Base-by-base conservation (phyloP, 352 stramenopile species). In the Pythium volutum region DNA sequence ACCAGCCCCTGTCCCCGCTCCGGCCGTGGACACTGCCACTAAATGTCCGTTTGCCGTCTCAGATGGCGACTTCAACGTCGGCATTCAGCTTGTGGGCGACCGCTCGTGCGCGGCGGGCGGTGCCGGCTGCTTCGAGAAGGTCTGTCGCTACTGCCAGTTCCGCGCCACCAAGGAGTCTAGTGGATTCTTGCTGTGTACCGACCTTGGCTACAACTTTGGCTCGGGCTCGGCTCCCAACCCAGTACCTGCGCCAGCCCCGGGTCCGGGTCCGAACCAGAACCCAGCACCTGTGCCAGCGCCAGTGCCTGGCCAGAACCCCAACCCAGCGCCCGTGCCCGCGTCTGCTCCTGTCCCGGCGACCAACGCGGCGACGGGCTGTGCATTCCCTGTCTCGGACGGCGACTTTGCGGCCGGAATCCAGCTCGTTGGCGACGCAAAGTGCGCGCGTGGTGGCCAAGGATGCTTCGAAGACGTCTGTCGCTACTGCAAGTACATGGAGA, bases 71-170 rank as follows among this genome's bases (percentile, higher is more conserved):
- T 46, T n/a, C 15, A 26, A 25, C 7, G 55, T 36, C 5, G 55
- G 48, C 12, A 59, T 67, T 26, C 51, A 55, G 22, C 31, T 55
- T 22, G 55, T 77, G 10, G 73, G 59, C 5, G 72, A 83, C 47
- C 26, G 33, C 1, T 60, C 43, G 16, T 74, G 62, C 39, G 31
- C 38, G 2, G 31, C 56, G 33, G 62, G 62, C 25, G 58, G 67
- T 10, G 31, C 55, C 18, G 58, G 64, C n/a, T 74, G 67, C 62
- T 66, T 55, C 48, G 38, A 46, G 18, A 39, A 59, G 1, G 20
- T 56, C 2, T 74, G 67, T 15, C 57, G 63, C 2, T 57, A 38
- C 33, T 57, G 50, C 34, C n/a, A 57, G 22, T 48, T 48, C 50
- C 55, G 8, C 6, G 29, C 10, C 47, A 69, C 49, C 5, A 4